A percentile compares a stretch with the other conserved stretches of the same genome.
These are phyloP conservation scores for Ormosia emarginata DNA, from an alignment of 306 rosid genomes.

Conservation along the genomic window DNA sequence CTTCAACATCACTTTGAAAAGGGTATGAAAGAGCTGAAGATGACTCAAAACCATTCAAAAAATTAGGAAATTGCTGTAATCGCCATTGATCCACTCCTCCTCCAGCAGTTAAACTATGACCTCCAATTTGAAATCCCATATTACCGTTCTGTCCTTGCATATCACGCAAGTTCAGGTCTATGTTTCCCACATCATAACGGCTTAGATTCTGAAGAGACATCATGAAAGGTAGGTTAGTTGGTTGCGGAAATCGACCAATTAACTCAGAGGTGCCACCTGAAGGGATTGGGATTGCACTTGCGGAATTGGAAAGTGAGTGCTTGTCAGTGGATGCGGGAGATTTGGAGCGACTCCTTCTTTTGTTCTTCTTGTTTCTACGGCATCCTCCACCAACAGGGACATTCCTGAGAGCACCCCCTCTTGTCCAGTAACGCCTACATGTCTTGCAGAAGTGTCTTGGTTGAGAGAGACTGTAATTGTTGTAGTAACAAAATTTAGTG, in stretches of 20 bases:
- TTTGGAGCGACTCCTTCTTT: slow-evolving; percentile 40
- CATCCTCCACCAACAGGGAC: slow-evolving; percentile 82
- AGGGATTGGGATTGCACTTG: slow-evolving; percentile 1
- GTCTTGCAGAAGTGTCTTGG: slow-evolving; percentile 86
- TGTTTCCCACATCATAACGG: slow-evolving; percentile 38
- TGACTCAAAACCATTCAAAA: slow-evolving; percentile 39
- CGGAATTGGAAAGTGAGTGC: slow-evolving; percentile 10
- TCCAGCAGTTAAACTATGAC: not conserved
- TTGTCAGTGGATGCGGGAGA: slow-evolving; percentile 39
- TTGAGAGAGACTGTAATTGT: slow-evolving; percentile 62
- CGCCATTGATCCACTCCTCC: slow-evolving; percentile 42
- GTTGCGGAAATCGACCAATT: slow-evolving; percentile 34
- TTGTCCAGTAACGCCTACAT: slow-evolving; percentile 78
- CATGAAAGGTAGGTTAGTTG: slow-evolving; percentile 40
- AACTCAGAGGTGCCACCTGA: not conserved
- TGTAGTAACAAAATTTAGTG: slow-evolving; percentile 75
- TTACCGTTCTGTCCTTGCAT: slow-evolving; percentile 24
- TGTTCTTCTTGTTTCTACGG: slow-evolving; percentile 66
- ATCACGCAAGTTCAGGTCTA: not conserved
- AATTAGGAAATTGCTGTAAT: slow-evolving; percentile 40
- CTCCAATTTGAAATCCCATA: slow-evolving; percentile 40
- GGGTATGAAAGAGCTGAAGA: slow-evolving; percentile 26
- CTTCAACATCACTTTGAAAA: slow-evolving; percentile 24
- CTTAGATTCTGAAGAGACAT: slow-evolving; percentile 43
- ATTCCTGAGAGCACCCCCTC: slow-evolving; percentile 67